Evolutionary conservation across 2,329 filamentous ascomycete species (phyloP), one percentile per base, ranked within the genome.

Genomic region (Coniochaeta prunicola): DNA sequence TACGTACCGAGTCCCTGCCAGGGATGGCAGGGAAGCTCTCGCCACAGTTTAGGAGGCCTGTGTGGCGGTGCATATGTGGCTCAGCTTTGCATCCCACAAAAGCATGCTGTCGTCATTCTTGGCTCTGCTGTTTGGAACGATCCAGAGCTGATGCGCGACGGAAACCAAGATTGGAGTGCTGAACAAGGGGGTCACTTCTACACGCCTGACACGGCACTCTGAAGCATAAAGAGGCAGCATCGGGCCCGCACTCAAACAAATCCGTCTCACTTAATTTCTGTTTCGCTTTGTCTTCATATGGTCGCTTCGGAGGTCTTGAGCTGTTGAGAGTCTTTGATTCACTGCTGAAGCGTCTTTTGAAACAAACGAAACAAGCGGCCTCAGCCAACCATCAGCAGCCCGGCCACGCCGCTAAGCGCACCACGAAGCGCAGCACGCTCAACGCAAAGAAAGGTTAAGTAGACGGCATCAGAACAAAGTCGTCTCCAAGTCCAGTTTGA

Each of bases 321-420:
- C 36, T 50, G 17, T 28, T 26, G 13, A 30, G 10, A 17, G 9
- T 30, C 45, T 50, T 50, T 50, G 45, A 50, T 50, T 50, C 24
- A 50, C 21, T 31, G 26, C 26, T 5, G 42, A 13, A 58, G 56
- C 56, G 56, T 40, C 40, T 58, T 53, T 26, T 58, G 56, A 58
- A 58, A 58, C 56, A 53, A 50, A 42, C 36, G 30, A 34, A 24
- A 53, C 36, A 38, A 9, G 56, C 56, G 24, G 38, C 31, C 53
- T 33, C 56, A 58, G 17, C 56, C 56, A 58, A 53, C 38, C 28
- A 42, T 36, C 28, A 13, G 53, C 56, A 40, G 24, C 17, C 56
- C 8, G 56, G 13, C 12, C 13, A 17, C 56, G 40, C 56, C 56
- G 17, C 24, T 40, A 45, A 57, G 53, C 53, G 53, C 50, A 55